Evolutionary conservation across 768 basidiomycete species (phyloP), one percentile per base, ranked within the genome.

Genomic region (Candolleomyces aberdarensis): DNA sequence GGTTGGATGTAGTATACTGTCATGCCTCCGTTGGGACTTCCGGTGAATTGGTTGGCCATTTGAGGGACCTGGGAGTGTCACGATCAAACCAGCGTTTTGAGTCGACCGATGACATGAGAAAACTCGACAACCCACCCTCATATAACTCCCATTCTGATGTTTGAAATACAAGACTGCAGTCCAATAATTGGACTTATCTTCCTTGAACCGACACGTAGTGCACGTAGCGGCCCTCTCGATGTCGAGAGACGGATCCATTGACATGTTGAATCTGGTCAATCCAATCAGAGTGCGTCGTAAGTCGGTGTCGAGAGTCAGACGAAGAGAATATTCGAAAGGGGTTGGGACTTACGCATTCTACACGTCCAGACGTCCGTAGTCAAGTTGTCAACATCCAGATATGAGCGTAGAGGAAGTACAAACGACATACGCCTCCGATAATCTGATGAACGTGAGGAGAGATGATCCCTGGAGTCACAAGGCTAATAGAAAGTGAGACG

Each of bases 1-100:
- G 58, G 58, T 39, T 59, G 58, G 39, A 59, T 59, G 49, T 59
- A 59, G 58, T 59, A 59, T 2, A 59, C 58, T 1, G 58, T 59
- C 58, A 59, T 59, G 17, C 58, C 58, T 40, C 58, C 58, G 39
- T 52, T 59, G n/a, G 58, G 58, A 43, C 36, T 59, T 40, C 58
- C 58, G 15, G 39, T 43, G 26, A 59, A 47, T 17, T 59, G 50
- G 22, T 52, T 59, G 17, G 50, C 58, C 26, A 29, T 44, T 52
- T 59, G 58, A 15, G 58, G 58, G 13, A 59, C 58, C 58, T 59
- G 22, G 29, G 1, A 8, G 26, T 3, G 26, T 26, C 26, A 26
- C 26, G 26, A 26, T 26, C 26, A 26, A 26, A 2, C 26, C 26
- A 26, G 26, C 26, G 26, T 26, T 26, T 26, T 26, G 26, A 26